phyloP scores from a whole-genome alignment of 106 monocot species.

The Vanilla planifolia region DNA sequence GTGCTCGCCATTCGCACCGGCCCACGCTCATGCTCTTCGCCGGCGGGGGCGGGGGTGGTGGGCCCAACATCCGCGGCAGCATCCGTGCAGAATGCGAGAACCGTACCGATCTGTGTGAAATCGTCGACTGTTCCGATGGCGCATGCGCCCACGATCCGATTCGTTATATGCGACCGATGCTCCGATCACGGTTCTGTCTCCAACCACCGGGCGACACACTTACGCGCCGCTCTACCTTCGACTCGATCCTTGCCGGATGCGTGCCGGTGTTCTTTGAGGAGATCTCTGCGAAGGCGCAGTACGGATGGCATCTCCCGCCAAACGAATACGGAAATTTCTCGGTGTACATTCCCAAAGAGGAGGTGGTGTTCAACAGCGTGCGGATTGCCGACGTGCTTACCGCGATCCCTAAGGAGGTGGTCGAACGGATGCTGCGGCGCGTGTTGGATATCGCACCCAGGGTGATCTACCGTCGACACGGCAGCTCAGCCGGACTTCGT shows the following conservation, averaged over 20 bases:
- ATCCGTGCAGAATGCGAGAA: slow-evolving; percentile 72
- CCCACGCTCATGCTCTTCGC: slow-evolving; percentile 56
- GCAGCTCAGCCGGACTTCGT: slow-evolving; percentile 46
- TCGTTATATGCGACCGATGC: slow-evolving; percentile 75
- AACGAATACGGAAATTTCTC: slow-evolving; percentile 57
- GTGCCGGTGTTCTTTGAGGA: slow-evolving; percentile 96
- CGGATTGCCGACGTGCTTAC: slow-evolving; percentile 42
- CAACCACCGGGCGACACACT: slow-evolving; percentile 92
- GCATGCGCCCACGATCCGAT: slow-evolving; percentile 69
- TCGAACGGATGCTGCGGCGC: slow-evolving; percentile 58
- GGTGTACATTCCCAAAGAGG: slow-evolving; percentile 74
- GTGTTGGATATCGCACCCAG: slow-evolving; percentile 72
- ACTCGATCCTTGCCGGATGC: slow-evolving; percentile 84
- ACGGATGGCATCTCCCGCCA: slow-evolving; percentile 71
- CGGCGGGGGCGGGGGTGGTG: slow-evolving; percentile 58
- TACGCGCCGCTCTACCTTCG: slow-evolving; percentile 73
- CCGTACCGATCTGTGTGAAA: slow-evolving; percentile 56
- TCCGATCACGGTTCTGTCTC: slow-evolving; percentile 73
- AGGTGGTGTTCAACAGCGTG: slow-evolving; percentile 62
- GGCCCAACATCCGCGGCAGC: slow-evolving; percentile 65
- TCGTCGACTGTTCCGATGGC: slow-evolving; percentile 76
- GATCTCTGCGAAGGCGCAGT: slow-evolving; percentile 51
- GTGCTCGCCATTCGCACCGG: slow-evolving; percentile 43
- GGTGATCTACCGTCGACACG: slow-evolving; percentile 66
- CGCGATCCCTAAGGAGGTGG: slow-evolving; percentile 32